Base-by-base conservation (phyloP, 306 rosid species). In the Cucurbita ficifolia region DNA sequence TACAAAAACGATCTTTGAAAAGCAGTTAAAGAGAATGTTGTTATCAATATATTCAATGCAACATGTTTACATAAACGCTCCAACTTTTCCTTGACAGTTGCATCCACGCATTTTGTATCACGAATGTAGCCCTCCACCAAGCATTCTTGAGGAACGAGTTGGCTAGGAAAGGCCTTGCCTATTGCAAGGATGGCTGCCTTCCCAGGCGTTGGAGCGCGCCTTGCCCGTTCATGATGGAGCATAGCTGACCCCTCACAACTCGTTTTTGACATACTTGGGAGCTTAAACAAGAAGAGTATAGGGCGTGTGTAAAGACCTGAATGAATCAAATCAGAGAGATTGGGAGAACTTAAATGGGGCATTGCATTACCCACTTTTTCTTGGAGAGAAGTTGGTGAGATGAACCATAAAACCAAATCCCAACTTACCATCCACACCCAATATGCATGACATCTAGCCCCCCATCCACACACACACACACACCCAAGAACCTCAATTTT, bases 101-200 rank as follows among this genome's bases (percentile, higher is more conserved):
- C 11, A 70, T 95, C 99, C 5, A 6, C 85, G 43, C 99, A 95
- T 70, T 91, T 91, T 1, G 96, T 95, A 77, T 95, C 96, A 0
- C 97, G 88, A 13, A 95, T 88, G 83, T 88, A 89, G 39, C 99
- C 97, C 78, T 95, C 97, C 0, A 88, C 97, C 83, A 95, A 88
- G 84, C 96, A 91, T 4, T 95, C 99, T 69, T 95, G 96, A 70
- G 97, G 99, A 80, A 95, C 78, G 58, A 91, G 75, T 79, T 95
- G 99, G 78, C 90, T 81, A 0, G 97, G 99, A 65, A 95, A 91
- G 22, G 97, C 90, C 79, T 91, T 95, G 19, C 99, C 99, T 36
- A 95, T 46, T 2, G 97, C 99, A 72, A 95, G 89, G 40, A 95
- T 85, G 2, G 97, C 82, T 22, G 99, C 97, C 85, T 81, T 89